A percentile compares a stretch with the other conserved stretches of the same genome.
Conservation (phyloP, 2,329 filamentous ascomycete genomes). For the Claviceps africana region DNA sequence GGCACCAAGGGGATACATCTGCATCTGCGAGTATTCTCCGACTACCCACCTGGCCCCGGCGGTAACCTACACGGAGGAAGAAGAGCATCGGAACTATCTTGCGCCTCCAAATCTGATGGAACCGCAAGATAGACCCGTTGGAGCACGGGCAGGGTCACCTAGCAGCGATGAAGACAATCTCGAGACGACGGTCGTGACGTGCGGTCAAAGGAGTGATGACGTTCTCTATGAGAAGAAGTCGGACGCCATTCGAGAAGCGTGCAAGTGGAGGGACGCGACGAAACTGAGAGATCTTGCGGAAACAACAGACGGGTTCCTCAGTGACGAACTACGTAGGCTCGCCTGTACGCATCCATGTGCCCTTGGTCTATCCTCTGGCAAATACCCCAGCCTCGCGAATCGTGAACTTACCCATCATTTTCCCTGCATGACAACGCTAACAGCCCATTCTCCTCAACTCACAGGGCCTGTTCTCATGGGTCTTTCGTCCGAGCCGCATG, state of each 20-base stretch:
- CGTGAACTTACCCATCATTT: too few relatives aligned
- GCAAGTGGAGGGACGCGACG: slow-evolving; percentile 40
- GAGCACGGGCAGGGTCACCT: slow-evolving; percentile 4
- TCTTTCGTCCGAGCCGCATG: slow-evolving; percentile 3
- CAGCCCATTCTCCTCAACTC: background rate
- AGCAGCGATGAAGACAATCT: slow-evolving; percentile 1
- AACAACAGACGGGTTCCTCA: slow-evolving; percentile 51
- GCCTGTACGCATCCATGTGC: slow-evolving; percentile 48
- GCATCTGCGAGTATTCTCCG: background rate
- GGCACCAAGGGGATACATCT: too few relatives aligned
- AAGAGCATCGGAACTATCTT: background rate
- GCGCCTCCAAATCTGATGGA: slow-evolving; percentile 7
- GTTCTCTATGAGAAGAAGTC: background rate
- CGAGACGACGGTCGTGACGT: slow-evolving; percentile 5
- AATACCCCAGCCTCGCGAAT: slow-evolving; percentile 2
- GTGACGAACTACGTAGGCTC: slow-evolving; percentile 51
- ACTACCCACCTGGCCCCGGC: background rate
- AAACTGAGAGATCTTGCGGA: slow-evolving; percentile 44
- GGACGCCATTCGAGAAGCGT: slow-evolving; percentile 36
- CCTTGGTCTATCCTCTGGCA: background rate
- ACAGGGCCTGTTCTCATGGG: slow-evolving; percentile 51
- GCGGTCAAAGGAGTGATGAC: slow-evolving; percentile 1
- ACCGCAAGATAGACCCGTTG: slow-evolving; percentile 2
- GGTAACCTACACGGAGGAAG: background rate
- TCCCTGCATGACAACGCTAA: background rate